phyloP scores from a whole-genome alignment of 495 filamentous ascomycete species.

The Hypoxylon fragiforme region DNA sequence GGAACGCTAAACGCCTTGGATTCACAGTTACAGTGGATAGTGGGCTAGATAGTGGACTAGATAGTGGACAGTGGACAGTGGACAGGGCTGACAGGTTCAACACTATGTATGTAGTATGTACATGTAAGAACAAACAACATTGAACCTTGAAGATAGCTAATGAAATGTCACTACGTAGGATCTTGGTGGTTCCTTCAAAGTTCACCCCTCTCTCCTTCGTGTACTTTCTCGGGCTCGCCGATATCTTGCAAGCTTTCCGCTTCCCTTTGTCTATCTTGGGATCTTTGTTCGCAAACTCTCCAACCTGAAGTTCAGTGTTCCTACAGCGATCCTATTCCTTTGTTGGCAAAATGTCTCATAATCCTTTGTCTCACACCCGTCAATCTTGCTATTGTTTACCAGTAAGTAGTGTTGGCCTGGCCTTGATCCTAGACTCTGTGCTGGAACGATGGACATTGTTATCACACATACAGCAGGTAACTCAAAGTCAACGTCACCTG shows the following conservation, averaged over 20 bases:
- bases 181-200: background rate
- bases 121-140: background rate
- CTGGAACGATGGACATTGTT: no score
- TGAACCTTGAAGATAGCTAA: slow-evolving; percentile 6
- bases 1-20: slow-evolving; percentile 11
- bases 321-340: background rate
- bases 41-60: no score
- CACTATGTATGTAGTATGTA: no score
- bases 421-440: no score
- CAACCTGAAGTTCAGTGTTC: background rate
- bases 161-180: background rate
- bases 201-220: no score
- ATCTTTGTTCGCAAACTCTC: no score
- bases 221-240: background rate
- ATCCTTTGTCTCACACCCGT: background rate
- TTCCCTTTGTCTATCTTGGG: background rate
- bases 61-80: no score
- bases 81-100: no score
- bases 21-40: no score
- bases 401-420: background rate
- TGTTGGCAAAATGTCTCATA: background rate
- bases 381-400: background rate
- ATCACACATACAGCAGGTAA: no score
- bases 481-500: no score
- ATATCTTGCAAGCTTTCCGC: background rate